A percentile compares a stretch with the other conserved stretches of the same genome.
Conservation (phyloP, 257 asterid species). For the Verbascum thapsus region DNA sequence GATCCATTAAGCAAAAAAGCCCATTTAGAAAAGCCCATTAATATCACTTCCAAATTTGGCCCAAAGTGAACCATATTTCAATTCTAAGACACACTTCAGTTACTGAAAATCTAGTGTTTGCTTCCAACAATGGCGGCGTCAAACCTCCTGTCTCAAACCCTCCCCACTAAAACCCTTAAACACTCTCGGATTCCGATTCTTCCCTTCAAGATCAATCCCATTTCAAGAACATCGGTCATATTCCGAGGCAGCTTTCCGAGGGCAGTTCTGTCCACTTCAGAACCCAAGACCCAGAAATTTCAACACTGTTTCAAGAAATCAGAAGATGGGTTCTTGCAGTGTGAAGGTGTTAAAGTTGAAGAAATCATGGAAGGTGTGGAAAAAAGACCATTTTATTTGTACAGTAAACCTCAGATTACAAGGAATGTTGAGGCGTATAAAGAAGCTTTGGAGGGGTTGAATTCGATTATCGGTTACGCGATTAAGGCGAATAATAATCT, state of each 20-base stretch:
- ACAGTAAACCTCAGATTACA: conserved; percentile 83
- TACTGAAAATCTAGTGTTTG: not conserved
- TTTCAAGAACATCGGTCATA: conserved; percentile 31
- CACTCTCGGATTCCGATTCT: conserved; percentile 35
- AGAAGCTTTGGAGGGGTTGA: conserved; percentile 75
- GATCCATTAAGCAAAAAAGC: no score
- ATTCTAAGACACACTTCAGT: no score
- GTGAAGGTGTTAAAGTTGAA: conserved; percentile 74
- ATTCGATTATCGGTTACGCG: conserved; percentile 85
- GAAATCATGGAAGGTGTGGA: conserved; percentile 71
- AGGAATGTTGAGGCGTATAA: conserved; percentile 86
- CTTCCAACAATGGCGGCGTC: conserved; percentile 75
- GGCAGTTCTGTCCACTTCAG: conserved; percentile 64
- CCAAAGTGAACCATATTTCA: no score
- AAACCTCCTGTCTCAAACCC: conserved; percentile 47
- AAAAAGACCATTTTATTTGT: conserved; percentile 81
- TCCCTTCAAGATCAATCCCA: conserved; percentile 51
- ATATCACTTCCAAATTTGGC: no score
- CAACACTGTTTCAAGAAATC: conserved; percentile 79
- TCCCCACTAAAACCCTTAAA: conserved; percentile 28
- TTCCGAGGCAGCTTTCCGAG: conserved; percentile 34
- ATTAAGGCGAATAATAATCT: conserved; percentile 93
- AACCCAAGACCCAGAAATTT: conserved; percentile 57
- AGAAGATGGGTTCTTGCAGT: conserved; percentile 70
- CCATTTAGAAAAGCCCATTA: no score